Evolutionary conservation across 2,329 filamentous ascomycete species (phyloP), one percentile per base, ranked within the genome.

Genomic region (Fusarium proliferatum): DNA sequence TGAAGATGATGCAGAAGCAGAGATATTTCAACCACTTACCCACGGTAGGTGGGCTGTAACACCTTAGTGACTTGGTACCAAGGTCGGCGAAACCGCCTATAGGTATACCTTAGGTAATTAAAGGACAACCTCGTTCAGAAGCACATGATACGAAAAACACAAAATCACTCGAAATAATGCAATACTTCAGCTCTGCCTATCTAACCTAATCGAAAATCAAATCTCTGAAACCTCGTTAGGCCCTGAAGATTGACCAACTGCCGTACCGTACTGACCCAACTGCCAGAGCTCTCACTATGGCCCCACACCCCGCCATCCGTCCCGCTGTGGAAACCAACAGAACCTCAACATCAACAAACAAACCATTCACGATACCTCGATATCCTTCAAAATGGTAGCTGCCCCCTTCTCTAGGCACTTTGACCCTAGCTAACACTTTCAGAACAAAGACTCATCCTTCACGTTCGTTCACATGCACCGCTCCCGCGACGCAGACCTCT

Each of bases 381-480:
- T 33, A 21, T 34, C 33, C 39, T n/a, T 21, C 17, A 58, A 49
- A 52, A 71, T 76, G 70, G 75, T 61, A 66, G 9, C 19, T 21
- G 16, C 8, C 9, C n/a, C 21, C 10, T 3, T 2, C 38, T 28
- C 15, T 3, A 34, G 5, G 7, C 13, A 13, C 21, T n/a, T 36
- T 19, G 12, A 1, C 1, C 38, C n/a, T 19, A 39, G 33, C 61
- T 63, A 38, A 60, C 12, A 19, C 12, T 17, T 13, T 2, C 84
- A 90, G 88, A 90, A 90, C 78, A 94, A 94, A 85, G 94, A 96
- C 86, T 91, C 92, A 15, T 87, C 86, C 82, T 90, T 91, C 84
- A 95, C 92, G 28, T 90, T 93, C 81, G 84, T 96, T 71, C 94
- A 96, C 86, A 91, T 95, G 84, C 91, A 91, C 81, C 85, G 87